Percentiles rank a stretch among this genome's conserved stretches.
Conservation (phyloP, 768 basidiomycete species). For the Boletus subcaerulescens region DNA sequence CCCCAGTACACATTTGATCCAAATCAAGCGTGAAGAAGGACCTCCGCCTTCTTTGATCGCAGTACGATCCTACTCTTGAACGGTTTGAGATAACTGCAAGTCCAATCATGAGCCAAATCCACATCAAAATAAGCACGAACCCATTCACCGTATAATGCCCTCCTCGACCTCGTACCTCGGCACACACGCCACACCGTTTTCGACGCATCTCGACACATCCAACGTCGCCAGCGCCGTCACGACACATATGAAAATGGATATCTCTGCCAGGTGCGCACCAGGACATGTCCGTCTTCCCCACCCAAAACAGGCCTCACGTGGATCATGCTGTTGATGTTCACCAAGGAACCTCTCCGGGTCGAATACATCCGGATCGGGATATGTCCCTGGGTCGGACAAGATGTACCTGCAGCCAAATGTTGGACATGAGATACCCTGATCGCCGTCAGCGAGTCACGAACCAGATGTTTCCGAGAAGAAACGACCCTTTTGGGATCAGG, state of each 20-base stretch:
- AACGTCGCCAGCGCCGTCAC: conserved; percentile 9
- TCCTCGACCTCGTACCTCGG: conserved; percentile 2
- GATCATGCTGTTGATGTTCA: conserved; percentile 6
- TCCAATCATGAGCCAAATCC: background rate
- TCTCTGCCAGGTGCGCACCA: conserved; percentile 5
- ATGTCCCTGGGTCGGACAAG: conserved; percentile 5
- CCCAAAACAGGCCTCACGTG: conserved; percentile 14
- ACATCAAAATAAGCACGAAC: background rate
- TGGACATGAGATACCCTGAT: no score
- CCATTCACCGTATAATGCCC: conserved; percentile 1
- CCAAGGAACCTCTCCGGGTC: conserved; percentile 14
- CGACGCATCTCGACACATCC: conserved; percentile 3
- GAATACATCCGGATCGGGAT: conserved; percentile 10
- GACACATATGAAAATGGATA: conserved; percentile 7
- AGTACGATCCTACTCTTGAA: conserved; percentile 11
- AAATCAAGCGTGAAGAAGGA: background rate
- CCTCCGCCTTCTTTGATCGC: conserved; percentile 4
- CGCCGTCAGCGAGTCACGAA: background rate
- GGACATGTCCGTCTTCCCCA: conserved; percentile 14
- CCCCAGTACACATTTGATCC: no score
- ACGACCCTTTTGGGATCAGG: conserved; percentile 22
- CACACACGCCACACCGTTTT: background rate
- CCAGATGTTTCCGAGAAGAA: conserved; percentile 10
- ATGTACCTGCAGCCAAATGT: conserved; percentile 4
- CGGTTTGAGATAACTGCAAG: conserved; percentile 3